Conservation (phyloP, 2,329 filamentous ascomycete genomes). For the Teratosphaeria viscida region DNA sequence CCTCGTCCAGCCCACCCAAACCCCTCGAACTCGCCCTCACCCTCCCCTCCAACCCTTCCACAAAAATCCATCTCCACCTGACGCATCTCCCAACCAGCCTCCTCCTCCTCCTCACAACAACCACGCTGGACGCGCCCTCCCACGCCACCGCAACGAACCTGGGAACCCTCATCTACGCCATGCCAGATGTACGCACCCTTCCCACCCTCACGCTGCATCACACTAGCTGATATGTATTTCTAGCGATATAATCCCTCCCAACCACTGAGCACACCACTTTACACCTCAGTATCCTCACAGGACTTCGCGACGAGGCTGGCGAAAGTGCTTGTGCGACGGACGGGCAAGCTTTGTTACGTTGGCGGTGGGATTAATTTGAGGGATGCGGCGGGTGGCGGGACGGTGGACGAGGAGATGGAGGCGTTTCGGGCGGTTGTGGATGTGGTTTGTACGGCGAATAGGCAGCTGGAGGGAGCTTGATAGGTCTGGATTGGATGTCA, state of each 20-base stretch:
- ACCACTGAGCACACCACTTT: conserved; percentile 69
- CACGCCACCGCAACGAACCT: conserved; percentile 40
- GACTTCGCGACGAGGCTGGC: conserved; percentile 83
- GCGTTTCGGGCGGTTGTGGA: conserved; percentile 66
- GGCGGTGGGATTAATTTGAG: conserved; percentile 76
- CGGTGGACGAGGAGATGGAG: conserved; percentile 89
- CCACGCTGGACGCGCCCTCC: conserved; percentile 32
- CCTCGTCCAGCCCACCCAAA: conserved; percentile 16
- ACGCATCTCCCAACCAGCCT: conserved; percentile 43
- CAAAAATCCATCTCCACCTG: conserved; percentile 50
- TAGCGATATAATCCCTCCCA: conserved; percentile 36
- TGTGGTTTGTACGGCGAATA: conserved; percentile 50
- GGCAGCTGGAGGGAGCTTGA: conserved; percentile 2
- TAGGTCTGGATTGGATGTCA: not conserved
- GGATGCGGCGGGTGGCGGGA: conserved; percentile 63
- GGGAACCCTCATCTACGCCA: conserved; percentile 86
- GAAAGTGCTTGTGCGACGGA: conserved; percentile 66
- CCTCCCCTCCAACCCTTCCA: conserved; percentile 45
- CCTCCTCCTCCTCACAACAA: conserved; percentile 48
- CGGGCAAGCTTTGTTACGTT: conserved; percentile 72
- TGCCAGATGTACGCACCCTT: conserved; percentile 62
- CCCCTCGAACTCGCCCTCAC: conserved; percentile 48
- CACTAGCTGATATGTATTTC: not conserved
- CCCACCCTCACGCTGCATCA: not conserved
- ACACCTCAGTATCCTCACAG: conserved; percentile 61